Evolutionary conservation across 2,329 filamentous ascomycete genomes (phyloP).

Genomic region (Pyrenochaeta sp.): DNA sequence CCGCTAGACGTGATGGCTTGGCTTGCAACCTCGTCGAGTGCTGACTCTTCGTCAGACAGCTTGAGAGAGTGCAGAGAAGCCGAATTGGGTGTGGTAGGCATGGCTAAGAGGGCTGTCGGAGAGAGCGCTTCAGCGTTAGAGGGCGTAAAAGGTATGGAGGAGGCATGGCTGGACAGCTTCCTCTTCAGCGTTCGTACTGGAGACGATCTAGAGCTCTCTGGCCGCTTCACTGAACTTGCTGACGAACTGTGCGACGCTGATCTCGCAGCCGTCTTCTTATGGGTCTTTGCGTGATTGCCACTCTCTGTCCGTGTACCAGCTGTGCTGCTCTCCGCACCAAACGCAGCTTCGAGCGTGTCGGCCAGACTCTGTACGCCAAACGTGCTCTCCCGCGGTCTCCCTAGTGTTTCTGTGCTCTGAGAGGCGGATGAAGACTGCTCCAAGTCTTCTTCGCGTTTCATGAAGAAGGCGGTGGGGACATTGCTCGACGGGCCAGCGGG

Average conservation of each 20-base stretch:
- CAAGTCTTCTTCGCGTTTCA: conserved; percentile 63
- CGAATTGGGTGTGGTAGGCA: conserved; percentile 68
- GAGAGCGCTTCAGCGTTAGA: conserved; percentile 42
- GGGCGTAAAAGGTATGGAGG: conserved; percentile 35
- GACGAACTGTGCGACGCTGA: conserved; percentile 33
- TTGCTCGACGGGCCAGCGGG: conserved; percentile 37
- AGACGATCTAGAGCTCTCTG: conserved; percentile 29
- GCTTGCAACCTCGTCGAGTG: conserved; percentile 63
- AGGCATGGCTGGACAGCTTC: conserved; percentile 30
- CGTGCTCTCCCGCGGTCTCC: conserved; percentile 52
- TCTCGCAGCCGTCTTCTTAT: conserved; percentile 37
- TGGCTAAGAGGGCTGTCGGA: conserved; percentile 58
- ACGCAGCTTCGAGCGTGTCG: conserved; percentile 59
- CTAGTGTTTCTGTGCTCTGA: conserved; percentile 18
- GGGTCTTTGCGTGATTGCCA: conserved; percentile 35
- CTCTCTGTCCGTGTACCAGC: conserved; percentile 34
- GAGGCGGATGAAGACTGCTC: conserved; percentile 49
- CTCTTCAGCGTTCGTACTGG: conserved; percentile 31
- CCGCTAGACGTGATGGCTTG: conserved; percentile 64
- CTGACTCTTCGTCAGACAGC: conserved; percentile 65
- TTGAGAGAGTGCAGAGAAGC: conserved; percentile 66
- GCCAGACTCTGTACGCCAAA: conserved; percentile 67
- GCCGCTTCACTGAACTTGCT: conserved; percentile 20
- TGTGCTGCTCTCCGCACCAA: conserved; percentile 38
- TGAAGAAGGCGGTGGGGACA: conserved; percentile 67